Evolutionary conservation across 129 eudicot genomes (phyloP).

Genomic region (Ambrosia trifida): DNA sequence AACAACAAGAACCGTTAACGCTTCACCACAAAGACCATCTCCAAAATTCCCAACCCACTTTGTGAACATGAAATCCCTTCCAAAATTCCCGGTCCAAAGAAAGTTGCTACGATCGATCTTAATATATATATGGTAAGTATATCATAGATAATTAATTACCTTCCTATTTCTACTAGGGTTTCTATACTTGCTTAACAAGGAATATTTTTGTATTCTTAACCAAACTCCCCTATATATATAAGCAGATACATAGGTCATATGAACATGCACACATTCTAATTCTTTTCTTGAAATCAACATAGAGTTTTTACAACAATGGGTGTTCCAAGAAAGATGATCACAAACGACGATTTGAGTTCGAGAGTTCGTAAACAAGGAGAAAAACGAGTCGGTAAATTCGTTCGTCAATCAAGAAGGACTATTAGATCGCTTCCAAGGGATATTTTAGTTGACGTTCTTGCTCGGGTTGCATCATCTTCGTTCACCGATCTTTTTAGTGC

Average conservation of each 20-base stretch:
- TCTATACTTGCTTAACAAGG: neutral
- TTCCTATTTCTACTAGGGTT: neutral
- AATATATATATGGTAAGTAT: neutral
- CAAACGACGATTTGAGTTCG: neutral
- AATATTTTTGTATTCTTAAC: too few relatives aligned
- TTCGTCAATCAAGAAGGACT: neutral
- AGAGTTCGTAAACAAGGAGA: neutral
- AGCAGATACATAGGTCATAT: neutral
- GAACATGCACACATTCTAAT: neutral
- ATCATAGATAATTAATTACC: neutral
- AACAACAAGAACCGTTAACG: too few relatives aligned
- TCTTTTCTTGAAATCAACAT: neutral
- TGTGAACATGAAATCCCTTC: too few relatives aligned
- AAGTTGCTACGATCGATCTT: too few relatives aligned
- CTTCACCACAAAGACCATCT: too few relatives aligned
- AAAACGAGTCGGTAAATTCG: conserved; percentile 6
- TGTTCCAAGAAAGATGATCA: conserved; percentile 1
- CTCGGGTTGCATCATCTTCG: conserved; percentile 29
- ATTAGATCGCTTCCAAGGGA: conserved; percentile 21
- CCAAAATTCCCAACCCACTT: too few relatives aligned
- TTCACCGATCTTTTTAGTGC: conserved; percentile 32
- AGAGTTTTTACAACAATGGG: neutral
- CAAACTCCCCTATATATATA: neutral
- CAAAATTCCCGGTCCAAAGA: too few relatives aligned
- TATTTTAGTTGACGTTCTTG: conserved; percentile 20